Evolutionary conservation across 1,139 yeast species (phyloP), one percentile per base, ranked within the genome.

Genomic region (Sugiyamaella sp.): DNA sequence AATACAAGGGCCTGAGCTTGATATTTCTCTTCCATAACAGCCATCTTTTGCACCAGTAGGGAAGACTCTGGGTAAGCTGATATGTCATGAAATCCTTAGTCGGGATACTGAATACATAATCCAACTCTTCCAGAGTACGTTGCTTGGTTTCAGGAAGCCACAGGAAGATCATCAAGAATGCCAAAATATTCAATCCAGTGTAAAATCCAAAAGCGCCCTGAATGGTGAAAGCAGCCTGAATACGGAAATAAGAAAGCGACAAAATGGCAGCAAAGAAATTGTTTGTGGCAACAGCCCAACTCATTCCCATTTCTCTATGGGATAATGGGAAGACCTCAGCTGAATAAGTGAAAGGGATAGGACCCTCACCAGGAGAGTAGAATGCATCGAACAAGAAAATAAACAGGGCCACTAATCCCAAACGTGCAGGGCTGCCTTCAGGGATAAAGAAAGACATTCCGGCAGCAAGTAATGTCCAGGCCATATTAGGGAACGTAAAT

Each of bases 401-500:
- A 45, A 60, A 60, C 79, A 80, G 70, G 16, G 84, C 74, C 55
- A 85, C 79, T 53, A 81, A 75, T 12, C 82, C 90, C 58, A 84
- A 71, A 66, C 85, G 78, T 1, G 82, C 82, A 66, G 65, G 8
- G 17, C 49, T 48, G 38, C 48, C 65, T 5, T 74, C 71, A 14
- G 75, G 74, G 58, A 86, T 83, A 79, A 84, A 85, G 74, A 87
- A 87, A 1, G 90, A 86, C 65, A 84, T 82, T 40, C 93, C 95
- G 1, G 95, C 80, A 67, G 86, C 72, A 48, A 88, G 76, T 60
- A 88, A 73, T 70, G 84, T 84, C 21, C 80, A 63, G n/a, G 81
- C 76, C 88, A 87, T 84, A 58, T 85, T 72, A n/a, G 96, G 96
- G 80, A 87, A 86, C 1, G 95, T 84, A 45, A 79, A 65, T 61